Evolutionary conservation across 495 filamentous ascomycete genomes (phyloP).

Genomic region (Lasiosphaeriaceae sp.): DNA sequence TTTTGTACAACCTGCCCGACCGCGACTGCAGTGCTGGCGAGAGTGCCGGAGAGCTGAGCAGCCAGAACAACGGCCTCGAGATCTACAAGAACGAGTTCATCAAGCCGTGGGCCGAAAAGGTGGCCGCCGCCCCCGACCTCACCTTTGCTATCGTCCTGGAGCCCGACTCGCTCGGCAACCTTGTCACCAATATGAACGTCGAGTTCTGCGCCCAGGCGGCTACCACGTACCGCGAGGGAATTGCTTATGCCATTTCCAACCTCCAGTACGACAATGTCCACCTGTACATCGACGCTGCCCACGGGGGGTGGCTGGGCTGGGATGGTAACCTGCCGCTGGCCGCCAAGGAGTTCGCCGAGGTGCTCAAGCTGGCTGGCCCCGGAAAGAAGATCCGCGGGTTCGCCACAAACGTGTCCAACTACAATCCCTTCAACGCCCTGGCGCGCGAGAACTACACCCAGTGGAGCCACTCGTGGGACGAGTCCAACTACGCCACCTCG

Average conservation of each 20-base stretch:
- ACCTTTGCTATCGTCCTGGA: constrained; percentile 45
- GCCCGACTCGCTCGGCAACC: constrained; percentile 61
- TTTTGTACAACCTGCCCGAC: constrained; percentile 65
- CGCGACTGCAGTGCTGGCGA: constrained; percentile 61
- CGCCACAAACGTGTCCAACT: constrained; percentile 74
- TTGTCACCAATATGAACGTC: constrained; percentile 55
- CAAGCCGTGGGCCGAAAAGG: constrained; percentile 39
- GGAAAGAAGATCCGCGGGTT: constrained; percentile 55
- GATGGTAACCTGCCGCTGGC: constrained; percentile 60
- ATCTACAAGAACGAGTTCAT: constrained; percentile 60
- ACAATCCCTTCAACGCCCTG: constrained; percentile 59
- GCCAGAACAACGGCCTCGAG: constrained; percentile 45
- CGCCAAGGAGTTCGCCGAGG: constrained; percentile 54
- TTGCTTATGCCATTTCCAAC: constrained; percentile 53
- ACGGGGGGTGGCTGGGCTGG: constrained; percentile 76
- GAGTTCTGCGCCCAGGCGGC: constrained; percentile 53
- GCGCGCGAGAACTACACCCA: constrained; percentile 38
- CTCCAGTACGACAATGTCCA: constrained; percentile 57
- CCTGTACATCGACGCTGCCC: constrained; percentile 61
- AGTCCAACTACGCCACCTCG: constrained; percentile 62
- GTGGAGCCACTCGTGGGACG: constrained; percentile 51
- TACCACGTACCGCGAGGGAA: constrained; percentile 51
- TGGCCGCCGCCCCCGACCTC: constrained; percentile 24
- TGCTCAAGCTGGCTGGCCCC: constrained; percentile 55
- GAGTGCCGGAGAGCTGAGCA: constrained; percentile 55